Evolutionary conservation across 2,329 filamentous ascomycete species (phyloP), one percentile per base, ranked within the genome.

Genomic region (Fusarium sp.): DNA sequence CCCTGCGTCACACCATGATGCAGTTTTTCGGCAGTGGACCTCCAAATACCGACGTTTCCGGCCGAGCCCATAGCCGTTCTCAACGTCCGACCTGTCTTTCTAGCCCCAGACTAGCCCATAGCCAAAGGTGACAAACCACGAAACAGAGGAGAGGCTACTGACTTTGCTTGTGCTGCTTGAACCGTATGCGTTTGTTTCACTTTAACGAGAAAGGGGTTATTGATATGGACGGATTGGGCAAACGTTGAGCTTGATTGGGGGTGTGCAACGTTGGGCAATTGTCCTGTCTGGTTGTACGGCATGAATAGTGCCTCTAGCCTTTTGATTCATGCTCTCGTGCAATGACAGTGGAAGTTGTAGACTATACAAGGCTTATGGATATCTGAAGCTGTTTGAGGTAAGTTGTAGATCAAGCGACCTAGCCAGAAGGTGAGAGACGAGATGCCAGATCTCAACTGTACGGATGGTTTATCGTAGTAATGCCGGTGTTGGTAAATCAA

Each of bases 31-130:
- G 65, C 23, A 48, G 62, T 66, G 57, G 68, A 55, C 47, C 62
- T 40, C 54, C 25, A 44, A 46, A 35, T 53, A 58, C 71, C 71
- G 71, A 73, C 65, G 65, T 60, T 73, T 73, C 71, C 71, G 71
- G 71, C 55, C 67, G 69, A 64, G 35, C 47, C 35, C 27, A 54
- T 52, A 23, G 45, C 37, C 56, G 50, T 49, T 45, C 30, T 44
- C 40, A 44, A 67, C 50, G 47, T 60, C 56, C 58, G 68, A 67
- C 67, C 62, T 58, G 62, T 37, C 35, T 11, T n/a, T 37, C 33
- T 40, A 37, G 23, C 30, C 9, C 48, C 40, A 35, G 30, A 40
- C 22, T 39, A 50, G 55, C 40, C 55, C 54, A 50, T 39, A 48
- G 55, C 43, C 55, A 56, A 50, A 51, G 57, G 52, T 37, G 25